A percentile compares a stretch with the other conserved stretches of the same genome.
phyloP scores from a whole-genome alignment of 306 rosid species.

The Clitoria ternatea region DNA sequence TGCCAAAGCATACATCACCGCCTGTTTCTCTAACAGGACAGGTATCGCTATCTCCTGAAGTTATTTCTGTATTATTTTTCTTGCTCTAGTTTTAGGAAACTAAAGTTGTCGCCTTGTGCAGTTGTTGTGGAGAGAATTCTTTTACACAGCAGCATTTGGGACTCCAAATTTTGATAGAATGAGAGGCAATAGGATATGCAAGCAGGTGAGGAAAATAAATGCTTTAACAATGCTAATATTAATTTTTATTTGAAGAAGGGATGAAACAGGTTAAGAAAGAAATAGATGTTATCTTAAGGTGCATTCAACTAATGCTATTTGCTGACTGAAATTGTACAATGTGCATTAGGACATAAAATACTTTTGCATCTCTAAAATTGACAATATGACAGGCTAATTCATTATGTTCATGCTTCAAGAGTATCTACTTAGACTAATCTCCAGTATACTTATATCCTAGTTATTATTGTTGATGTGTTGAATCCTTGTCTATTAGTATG shows the following conservation, averaged over 20 bases:
- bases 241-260: constrained; percentile 5
- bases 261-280: constrained; percentile 1
- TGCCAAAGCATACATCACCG: constrained; percentile 65
- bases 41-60: constrained; percentile 41
- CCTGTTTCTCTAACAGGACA: constrained; percentile 94
- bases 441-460: neutral
- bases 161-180: constrained; percentile 88
- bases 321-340: neutral
- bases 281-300: neutral
- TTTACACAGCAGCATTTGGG: constrained; percentile 87
- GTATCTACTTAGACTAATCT: neutral
- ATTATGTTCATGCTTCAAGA: constrained; percentile 15
- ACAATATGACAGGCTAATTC: neutral
- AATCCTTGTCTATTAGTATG: neutral
- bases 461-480: neutral
- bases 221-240: neutral
- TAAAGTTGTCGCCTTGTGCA: constrained; percentile 29
- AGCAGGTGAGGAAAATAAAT: constrained; percentile 53
- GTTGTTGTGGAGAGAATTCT: constrained; percentile 94
- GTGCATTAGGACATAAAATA: neutral
- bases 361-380: neutral
- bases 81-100: constrained; percentile 19
- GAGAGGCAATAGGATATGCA: constrained; percentile 80
- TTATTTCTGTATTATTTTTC: neutral
- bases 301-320: neutral